phyloP scores from a whole-genome alignment of 2,329 filamentous ascomycete species.

The Claviceps monticola region DNA sequence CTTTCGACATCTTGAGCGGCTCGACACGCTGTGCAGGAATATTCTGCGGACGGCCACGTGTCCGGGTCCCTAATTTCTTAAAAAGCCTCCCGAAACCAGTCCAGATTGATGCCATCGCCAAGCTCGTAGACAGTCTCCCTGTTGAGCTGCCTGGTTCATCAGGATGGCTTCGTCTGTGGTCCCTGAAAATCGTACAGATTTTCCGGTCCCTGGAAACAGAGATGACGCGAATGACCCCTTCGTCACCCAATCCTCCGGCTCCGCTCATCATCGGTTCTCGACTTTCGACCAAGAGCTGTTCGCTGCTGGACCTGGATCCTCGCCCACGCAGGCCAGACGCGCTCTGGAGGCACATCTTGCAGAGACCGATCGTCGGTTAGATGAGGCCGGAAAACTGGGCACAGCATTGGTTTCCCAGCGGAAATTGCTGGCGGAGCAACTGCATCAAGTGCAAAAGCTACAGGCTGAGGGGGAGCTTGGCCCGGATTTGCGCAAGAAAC shows the following conservation, averaged over 20 bases:
- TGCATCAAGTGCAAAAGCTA: slow-evolving; percentile 72
- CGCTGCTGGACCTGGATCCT: slow-evolving; percentile 59
- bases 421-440: slow-evolving; percentile 63
- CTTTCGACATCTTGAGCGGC: neutral
- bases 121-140: slow-evolving; percentile 12
- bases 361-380: slow-evolving; percentile 82
- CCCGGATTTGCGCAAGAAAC: slow-evolving; percentile 66
- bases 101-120: slow-evolving; percentile 3
- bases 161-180: slow-evolving; percentile 30
- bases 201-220: slow-evolving; percentile 22
- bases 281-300: slow-evolving; percentile 72
- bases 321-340: slow-evolving; percentile 74
- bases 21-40: neutral
- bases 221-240: slow-evolving; percentile 41
- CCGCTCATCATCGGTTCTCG: slow-evolving; percentile 56
- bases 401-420: slow-evolving; percentile 79
- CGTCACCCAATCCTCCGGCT: slow-evolving; percentile 30
- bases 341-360: slow-evolving; percentile 82
- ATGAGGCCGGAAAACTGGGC: slow-evolving; percentile 81
- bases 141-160: slow-evolving; percentile 9
- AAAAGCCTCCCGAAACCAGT: neutral
- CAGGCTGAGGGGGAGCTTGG: slow-evolving; percentile 66
- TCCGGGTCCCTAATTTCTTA: neutral
- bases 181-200: slow-evolving; percentile 25
- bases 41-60: slow-evolving; percentile 1